Base-by-base conservation (phyloP, 768 basidiomycete genomes). In the Boletus tomentosulus region DNA sequence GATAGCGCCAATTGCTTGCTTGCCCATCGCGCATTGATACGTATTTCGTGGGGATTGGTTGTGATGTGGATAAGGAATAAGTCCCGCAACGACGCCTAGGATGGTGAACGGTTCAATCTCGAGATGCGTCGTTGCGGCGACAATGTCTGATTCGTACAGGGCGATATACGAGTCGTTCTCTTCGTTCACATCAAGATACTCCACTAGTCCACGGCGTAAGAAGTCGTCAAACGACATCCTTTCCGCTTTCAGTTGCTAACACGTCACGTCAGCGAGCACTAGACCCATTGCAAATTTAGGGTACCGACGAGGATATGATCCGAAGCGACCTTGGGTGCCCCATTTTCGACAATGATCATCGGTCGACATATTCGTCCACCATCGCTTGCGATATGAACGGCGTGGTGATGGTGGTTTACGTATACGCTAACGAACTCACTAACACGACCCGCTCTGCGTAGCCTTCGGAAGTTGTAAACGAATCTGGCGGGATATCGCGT, bases 1-100 rank as follows among this genome's bases (percentile, higher is more conserved):
- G 57, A 99, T 99, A 12, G 95, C 95, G 22, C 97, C 97, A 58
- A 99, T 99, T 2, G 97, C 96, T 76, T 99, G 97, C 76, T 99
- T 99, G 51, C 97, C 96, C 96, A 99, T 99, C 51, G 96, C 96
- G 66, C 96, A 99, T 75, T 99, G 96, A 69, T 99, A 99, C 10
- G 97, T 99, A 66, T 99, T 99, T 51, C 97, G 88, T 3, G 97
- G 97, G 5, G 97, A 98, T 66, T 99, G 97, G 66, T 99, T 99
- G 70, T 99, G 97, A 68, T 99, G 97, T 2, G 97, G 97, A 67
- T 99, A 99, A 12, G 97, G 97, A 65, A 99, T 99, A 27, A 99
- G 82, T 44, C 97, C 97, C 4, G 97, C 97, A 46, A 99, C 97
- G 35, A 94, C 97, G 13, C 97, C 97, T 12, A 99, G 83, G 56